Conservation (phyloP, 1,284 basidiomycete genomes). For the Anthracocystis panici-leucophaei region DNA sequence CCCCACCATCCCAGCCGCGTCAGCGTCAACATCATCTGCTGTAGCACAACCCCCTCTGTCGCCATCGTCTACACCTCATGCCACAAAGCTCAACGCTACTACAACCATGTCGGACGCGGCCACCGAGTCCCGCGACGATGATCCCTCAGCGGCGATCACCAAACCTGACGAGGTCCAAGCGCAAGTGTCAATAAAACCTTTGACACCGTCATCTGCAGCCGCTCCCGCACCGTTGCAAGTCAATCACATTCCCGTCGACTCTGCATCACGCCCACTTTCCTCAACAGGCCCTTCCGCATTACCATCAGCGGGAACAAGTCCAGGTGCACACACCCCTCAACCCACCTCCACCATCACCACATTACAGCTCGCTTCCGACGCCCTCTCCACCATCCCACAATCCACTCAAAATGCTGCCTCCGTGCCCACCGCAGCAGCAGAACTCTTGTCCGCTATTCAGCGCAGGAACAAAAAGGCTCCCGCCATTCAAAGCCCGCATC, state of each 20-base stretch:
- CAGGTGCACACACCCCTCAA: constrained; percentile 26
- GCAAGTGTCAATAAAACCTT: background rate
- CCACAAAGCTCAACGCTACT: constrained; percentile 7
- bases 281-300: constrained; percentile 12
- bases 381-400: constrained; percentile 27
- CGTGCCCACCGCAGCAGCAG: constrained; percentile 24
- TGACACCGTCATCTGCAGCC: background rate
- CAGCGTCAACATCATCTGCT: background rate
- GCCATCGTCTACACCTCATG: constrained; percentile 20
- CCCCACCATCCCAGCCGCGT: background rate
- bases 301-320: constrained; percentile 18
- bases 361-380: constrained; percentile 35
- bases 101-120: constrained; percentile 33
- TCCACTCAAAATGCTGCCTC: background rate
- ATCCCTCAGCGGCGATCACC: constrained; percentile 15
- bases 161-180: background rate
- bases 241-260: background rate
- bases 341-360: constrained; percentile 32
- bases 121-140: constrained; percentile 25
- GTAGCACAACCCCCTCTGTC: constrained; percentile 1
- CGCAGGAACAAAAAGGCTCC: constrained; percentile 34
- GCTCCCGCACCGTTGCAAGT: background rate
- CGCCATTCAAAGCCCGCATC: constrained; percentile 40
- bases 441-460: constrained; percentile 27
- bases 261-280: constrained; percentile 10